Evolutionary conservation across 164 flowering plant species (phyloP).

Genomic region (Chloranthus sessilifolius): DNA sequence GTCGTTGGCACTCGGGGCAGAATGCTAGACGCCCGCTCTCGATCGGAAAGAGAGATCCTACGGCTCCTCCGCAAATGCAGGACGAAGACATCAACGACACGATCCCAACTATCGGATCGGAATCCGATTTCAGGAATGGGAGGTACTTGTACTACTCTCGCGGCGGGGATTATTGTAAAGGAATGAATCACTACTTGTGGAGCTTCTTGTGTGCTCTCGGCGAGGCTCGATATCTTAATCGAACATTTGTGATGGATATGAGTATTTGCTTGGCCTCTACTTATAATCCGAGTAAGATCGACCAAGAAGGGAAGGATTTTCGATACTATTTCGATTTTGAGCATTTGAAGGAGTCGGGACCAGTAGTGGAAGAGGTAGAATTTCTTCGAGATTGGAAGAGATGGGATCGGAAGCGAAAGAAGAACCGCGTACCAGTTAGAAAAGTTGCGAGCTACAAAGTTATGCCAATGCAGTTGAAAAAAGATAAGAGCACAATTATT

Average conservation of each 20-base stretch:
- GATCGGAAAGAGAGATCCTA: conserved; percentile 18
- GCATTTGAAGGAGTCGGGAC: conserved; percentile 77
- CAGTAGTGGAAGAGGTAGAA: conserved; percentile 75
- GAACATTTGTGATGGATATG: conserved; percentile 92
- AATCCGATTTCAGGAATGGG: conserved; percentile 54
- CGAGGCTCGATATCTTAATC: conserved; percentile 85
- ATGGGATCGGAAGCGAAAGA: conserved; percentile 58
- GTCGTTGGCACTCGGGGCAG: conserved; percentile 76
- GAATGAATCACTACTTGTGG: conserved; percentile 90
- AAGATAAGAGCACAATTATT: conserved; percentile 70
- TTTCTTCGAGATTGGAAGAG: conserved; percentile 71
- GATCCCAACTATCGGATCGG: conserved; percentile 60
- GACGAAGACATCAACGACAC: conserved; percentile 91
- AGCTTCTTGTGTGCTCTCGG: conserved; percentile 92
- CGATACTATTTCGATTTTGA: conserved; percentile 88
- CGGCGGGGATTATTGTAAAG: conserved; percentile 93
- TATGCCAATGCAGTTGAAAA: conserved; percentile 83
- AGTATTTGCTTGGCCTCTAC: conserved; percentile 61
- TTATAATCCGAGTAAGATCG: conserved; percentile 53
- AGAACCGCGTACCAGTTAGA: conserved; percentile 40
- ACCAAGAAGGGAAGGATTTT: conserved; percentile 92
- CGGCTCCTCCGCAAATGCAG: conserved; percentile 16
- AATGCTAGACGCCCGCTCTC: conserved; percentile 62
- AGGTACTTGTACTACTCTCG: conserved; percentile 83
- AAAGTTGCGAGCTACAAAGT: conserved; percentile 68